These are phyloP conservation scores for Mitragyna speciosa DNA, from an alignment of 257 asterid genomes.

Conservation along the genomic window DNA sequence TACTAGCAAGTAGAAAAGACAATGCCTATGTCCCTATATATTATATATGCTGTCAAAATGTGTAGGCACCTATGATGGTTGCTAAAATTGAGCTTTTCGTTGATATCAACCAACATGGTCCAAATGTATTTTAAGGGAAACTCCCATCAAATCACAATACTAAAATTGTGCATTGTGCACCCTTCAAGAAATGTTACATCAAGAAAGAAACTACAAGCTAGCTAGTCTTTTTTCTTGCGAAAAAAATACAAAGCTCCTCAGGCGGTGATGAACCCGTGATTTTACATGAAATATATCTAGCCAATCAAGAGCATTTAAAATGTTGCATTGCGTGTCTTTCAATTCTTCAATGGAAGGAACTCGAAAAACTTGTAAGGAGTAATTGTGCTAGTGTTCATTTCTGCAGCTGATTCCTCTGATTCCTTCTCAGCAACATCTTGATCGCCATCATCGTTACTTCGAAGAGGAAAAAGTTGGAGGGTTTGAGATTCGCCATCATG, in stretches of 20 bases:
- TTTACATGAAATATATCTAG: background rate
- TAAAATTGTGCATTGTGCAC: constrained; percentile 8
- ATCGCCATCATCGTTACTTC: constrained; percentile 20
- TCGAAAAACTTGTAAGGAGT: constrained; percentile 68
- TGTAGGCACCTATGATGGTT: background rate
- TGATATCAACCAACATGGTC: constrained; percentile 23
- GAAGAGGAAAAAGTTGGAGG: constrained; percentile 75
- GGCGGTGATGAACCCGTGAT: background rate
- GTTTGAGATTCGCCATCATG: constrained; percentile 48
- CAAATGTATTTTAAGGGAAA: constrained; percentile 32
- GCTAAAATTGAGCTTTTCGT: constrained; percentile 14
- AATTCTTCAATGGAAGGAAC: constrained; percentile 80
- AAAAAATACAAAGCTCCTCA: background rate
- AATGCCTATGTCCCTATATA: background rate
- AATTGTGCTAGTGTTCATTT: constrained; percentile 9
- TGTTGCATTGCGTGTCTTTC: constrained; percentile 2
- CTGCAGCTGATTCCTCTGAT: constrained; percentile 15
- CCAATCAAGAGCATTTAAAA: background rate
- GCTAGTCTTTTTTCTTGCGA: background rate
- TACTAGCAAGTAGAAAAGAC: background rate
- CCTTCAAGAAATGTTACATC: constrained; percentile 26
- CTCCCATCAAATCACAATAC: constrained; percentile 18
- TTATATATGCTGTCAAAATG: background rate
- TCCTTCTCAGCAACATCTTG: constrained; percentile 25
- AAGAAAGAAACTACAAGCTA: background rate